Evolutionary conservation across 2,329 filamentous ascomycete genomes (phyloP).

Genomic region (Penicillium brevicompactum): DNA sequence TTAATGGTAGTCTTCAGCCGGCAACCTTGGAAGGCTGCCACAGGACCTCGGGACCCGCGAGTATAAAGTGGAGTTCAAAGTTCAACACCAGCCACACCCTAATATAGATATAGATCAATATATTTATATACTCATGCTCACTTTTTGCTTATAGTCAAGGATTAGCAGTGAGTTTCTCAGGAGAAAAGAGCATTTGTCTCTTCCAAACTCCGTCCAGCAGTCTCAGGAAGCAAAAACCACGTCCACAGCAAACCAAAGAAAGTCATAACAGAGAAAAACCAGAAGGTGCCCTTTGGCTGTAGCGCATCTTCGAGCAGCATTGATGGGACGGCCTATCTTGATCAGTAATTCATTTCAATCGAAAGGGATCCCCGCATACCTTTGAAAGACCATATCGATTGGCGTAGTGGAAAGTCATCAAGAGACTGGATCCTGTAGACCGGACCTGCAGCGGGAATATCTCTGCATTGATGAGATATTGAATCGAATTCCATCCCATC

Average conservation of each 20-base stretch:
- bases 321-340: conserved; percentile 13
- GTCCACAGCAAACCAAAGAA: conserved; percentile 68
- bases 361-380: not conserved
- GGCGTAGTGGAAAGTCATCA: conserved; percentile 49
- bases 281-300: conserved; percentile 67
- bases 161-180: not conserved
- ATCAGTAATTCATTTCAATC: not conserved
- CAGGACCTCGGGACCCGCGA: too few species aligned
- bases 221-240: conserved; percentile 71
- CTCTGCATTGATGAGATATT: conserved; percentile 51
- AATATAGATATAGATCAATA: too few species aligned
- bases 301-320: conserved; percentile 35
- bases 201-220: conserved; percentile 55
- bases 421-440: conserved; percentile 43
- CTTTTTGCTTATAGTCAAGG: too few species aligned
- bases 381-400: conserved; percentile 33
- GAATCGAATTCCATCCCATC: conserved; percentile 52
- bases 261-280: conserved; percentile 72
- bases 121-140: too few species aligned
- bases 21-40: too few species aligned
- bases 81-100: too few species aligned
- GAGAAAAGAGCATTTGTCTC: conserved; percentile 11
- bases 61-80: too few species aligned
- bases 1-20: too few species aligned
- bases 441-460: conserved; percentile 49